A percentile compares a stretch with the other conserved stretches of the same genome.
These are phyloP conservation scores for Davidsoniella neocaledoniae DNA, from an alignment of 2,329 filamentous ascomycete species.

Conservation along the genomic window DNA sequence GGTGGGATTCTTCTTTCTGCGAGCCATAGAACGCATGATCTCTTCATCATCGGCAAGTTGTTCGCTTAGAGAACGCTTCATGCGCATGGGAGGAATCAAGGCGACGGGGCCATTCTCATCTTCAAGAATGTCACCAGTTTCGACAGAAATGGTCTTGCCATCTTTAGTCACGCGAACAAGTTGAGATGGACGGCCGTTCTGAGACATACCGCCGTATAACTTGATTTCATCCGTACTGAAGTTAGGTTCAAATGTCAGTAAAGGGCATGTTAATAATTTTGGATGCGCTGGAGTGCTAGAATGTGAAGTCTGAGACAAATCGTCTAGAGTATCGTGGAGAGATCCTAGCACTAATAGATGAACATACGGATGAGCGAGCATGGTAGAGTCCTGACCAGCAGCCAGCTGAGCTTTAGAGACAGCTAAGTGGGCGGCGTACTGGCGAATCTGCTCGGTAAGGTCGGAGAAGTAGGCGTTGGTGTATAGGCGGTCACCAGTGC, in stretches of 20 bases:
- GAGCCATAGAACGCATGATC: slow-evolving; percentile 83
- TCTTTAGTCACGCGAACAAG: slow-evolving; percentile 68
- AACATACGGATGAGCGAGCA: slow-evolving; percentile 30
- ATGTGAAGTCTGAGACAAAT: not conserved
- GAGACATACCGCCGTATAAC: slow-evolving; percentile 63
- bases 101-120: slow-evolving; percentile 23
- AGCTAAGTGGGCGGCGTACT: slow-evolving; percentile 74
- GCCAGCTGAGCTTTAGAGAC: slow-evolving; percentile 41
- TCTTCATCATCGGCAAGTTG: slow-evolving; percentile 64
- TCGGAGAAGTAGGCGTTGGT: slow-evolving; percentile 95
- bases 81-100: slow-evolving; percentile 28
- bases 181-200: slow-evolving; percentile 70
- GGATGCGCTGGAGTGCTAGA: not conserved
- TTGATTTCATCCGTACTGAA: slow-evolving; percentile 48
- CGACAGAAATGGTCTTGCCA: slow-evolving; percentile 63
- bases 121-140: slow-evolving; percentile 49
- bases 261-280: not conserved
- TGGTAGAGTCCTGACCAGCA: slow-evolving; percentile 40
- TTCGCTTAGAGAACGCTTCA: slow-evolving; percentile 52
- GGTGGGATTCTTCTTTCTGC: slow-evolving; percentile 81
- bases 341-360: slow-evolving; percentile 14
- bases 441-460: slow-evolving; percentile 79
- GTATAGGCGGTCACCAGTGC: slow-evolving; percentile 75
- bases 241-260: slow-evolving; percentile 19
- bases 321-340: not conserved